Evolutionary conservation across 139 green algal species (phyloP).

Genomic region (Nannochloris sp.): DNA sequence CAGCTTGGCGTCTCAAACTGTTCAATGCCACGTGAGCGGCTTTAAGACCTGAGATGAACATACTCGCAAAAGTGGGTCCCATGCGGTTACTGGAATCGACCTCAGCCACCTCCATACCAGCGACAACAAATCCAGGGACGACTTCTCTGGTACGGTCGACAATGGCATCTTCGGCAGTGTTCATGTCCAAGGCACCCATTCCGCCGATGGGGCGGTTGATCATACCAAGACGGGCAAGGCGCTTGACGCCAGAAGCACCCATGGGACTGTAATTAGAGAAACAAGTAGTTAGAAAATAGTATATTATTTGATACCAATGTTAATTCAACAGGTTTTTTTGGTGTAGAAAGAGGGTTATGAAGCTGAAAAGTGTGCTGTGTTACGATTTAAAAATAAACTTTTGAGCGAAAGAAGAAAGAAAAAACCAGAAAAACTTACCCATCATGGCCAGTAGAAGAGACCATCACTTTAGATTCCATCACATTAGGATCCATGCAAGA

Average conservation of each 20-base stretch:
- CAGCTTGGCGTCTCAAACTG: slow-evolving; percentile 40
- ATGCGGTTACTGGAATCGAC: slow-evolving; percentile 76
- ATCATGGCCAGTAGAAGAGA: slow-evolving; percentile 89
- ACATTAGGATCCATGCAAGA: slow-evolving; percentile 97
- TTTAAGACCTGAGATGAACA: slow-evolving; percentile 90
- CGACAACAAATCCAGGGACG: slow-evolving; percentile 91
- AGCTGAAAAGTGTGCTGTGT: too few species aligned
- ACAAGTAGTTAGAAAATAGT: too few species aligned
- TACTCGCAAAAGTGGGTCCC: slow-evolving; percentile 95
- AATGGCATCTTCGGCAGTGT: slow-evolving; percentile 67
- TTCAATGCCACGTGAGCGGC: slow-evolving; percentile 85
- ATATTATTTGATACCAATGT: too few species aligned
- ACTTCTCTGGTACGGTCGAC: slow-evolving; percentile 80
- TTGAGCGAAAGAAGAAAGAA: too few species aligned
- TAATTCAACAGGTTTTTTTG: too few species aligned
- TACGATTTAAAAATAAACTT: too few species aligned
- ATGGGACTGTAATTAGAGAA: too few species aligned
- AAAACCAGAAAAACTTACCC: too few species aligned
- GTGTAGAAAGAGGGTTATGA: too few species aligned
- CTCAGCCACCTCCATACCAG: slow-evolving; percentile 88
- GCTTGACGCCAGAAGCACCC: slow-evolving; percentile 86
- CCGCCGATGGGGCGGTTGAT: slow-evolving; percentile 59
- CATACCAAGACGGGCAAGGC: slow-evolving; percentile 83
- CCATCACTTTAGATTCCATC: slow-evolving; percentile 83
- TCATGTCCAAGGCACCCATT: slow-evolving; percentile 98